A percentile compares a stretch with the other conserved stretches of the same genome.
Evolutionary conservation across 2,329 filamentous ascomycete species (phyloP).

Genomic region (Fusarium bulbicola): DNA sequence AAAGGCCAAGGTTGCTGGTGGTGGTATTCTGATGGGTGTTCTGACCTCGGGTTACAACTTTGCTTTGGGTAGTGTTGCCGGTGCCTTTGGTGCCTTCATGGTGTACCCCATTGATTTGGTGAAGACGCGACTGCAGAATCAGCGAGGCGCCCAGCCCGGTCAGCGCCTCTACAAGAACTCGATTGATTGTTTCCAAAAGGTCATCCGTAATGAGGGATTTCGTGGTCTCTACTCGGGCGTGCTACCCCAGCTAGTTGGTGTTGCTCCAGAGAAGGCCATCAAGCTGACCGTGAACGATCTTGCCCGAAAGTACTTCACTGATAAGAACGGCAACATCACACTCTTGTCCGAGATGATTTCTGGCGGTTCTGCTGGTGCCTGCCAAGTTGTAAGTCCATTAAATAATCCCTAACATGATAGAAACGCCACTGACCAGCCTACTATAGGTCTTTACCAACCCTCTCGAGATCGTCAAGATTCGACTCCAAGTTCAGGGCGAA

Average conservation of each 20-base stretch:
- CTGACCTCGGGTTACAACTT: constrained; percentile 86
- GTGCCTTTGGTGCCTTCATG: constrained; percentile 98
- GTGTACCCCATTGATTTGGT: constrained; percentile 99
- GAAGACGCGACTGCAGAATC: constrained; percentile 99
- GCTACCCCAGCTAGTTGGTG: constrained; percentile 92
- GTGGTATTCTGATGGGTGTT: constrained; percentile 66
- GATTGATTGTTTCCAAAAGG: constrained; percentile 92
- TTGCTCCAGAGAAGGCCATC: constrained; percentile 99
- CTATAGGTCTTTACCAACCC: constrained; percentile 92
- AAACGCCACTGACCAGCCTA: constrained; percentile 3
- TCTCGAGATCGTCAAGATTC: constrained; percentile 98
- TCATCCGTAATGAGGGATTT: constrained; percentile 91
- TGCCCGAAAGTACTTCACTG: constrained; percentile 78
- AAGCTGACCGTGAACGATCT: constrained; percentile 98
- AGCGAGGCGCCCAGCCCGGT: constrained; percentile 82
- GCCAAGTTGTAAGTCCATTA: constrained; percentile 85
- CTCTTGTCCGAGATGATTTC: constrained; percentile 80
- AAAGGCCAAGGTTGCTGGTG: constrained; percentile 46
- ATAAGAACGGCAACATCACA: constrained; percentile 79
- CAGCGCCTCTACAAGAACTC: constrained; percentile 97
- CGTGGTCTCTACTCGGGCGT: constrained; percentile 93
- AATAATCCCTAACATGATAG: background rate
- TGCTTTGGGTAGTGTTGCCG: constrained; percentile 84
- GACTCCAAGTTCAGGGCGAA: constrained; percentile 96
- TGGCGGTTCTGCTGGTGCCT: constrained; percentile 88